Evolutionary conservation across 2,329 filamentous ascomycete species (phyloP), one percentile per base, ranked within the genome.

Genomic region (Phoma sp.): DNA sequence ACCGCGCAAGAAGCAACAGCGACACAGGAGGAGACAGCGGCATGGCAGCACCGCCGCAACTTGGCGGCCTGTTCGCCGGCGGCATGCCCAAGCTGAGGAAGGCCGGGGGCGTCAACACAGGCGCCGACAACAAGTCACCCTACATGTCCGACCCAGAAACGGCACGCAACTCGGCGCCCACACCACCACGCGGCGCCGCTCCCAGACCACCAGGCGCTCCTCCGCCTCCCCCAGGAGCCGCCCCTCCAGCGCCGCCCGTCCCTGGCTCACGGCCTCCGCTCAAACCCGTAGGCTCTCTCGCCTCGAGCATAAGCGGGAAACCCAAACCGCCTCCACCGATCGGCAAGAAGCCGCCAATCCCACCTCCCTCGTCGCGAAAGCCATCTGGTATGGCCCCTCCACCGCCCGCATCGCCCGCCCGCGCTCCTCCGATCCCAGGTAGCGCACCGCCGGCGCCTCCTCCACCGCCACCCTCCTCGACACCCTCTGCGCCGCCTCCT

Each of bases 41-140:
- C 13, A 55, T 65, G 40, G 59, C 60, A 22, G 66, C 67, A 11
- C 61, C 90, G 42, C 91, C 92, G 9, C 93, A 97, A 72, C 76
- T 98, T 9, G 93, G 81, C 27, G 95, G 95, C 1, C 75, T 99
- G 24, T 96, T 99, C 70, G 91, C 90, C 1, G 93, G 91, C 32
- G 95, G 93, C 33, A 98, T 98, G 85, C 95, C 95, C 2, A 98
- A 97, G 78, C 74, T 99, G 68, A 90, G 90, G 74, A 97, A 96
- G 79, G 84, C 88, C 3, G 89, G 91, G 51, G 93, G 90, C 42
- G 74, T 82, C 29, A 78, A 79, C 47, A 80, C 80, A 37, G 77
- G 77, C 35, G 89, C 89, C 61, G 57, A 63, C 44, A 81, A 80
- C 58, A 86, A 86, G 60, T 85, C 91, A 29, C 86, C 90, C 56